phyloP scores from a whole-genome alignment of 1,284 basidiomycete genomes.

The Cutaneotrichosporon daszewskae region DNA sequence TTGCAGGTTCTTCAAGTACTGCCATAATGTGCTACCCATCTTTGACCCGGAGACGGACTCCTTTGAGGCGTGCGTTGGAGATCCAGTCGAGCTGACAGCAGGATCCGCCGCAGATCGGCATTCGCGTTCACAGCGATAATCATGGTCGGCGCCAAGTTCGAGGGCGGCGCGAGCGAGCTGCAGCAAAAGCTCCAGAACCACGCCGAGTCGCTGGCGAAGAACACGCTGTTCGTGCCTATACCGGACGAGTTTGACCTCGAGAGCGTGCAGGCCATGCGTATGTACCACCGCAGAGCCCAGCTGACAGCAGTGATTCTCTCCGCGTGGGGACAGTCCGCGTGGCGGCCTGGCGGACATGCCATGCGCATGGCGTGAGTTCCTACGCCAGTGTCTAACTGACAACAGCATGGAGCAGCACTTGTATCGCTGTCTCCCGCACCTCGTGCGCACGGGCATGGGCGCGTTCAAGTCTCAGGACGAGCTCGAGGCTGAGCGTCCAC shows the following conservation, averaged over 20 bases:
- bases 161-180: slow-evolving; percentile 51
- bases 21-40: slow-evolving; percentile 76
- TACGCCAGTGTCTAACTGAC: too few relatives aligned
- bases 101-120: slow-evolving; percentile 27
- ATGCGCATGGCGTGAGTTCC: slow-evolving; percentile 89
- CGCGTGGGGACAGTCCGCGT: slow-evolving; percentile 34
- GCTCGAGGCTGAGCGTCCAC: slow-evolving; percentile 61
- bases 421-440: slow-evolving; percentile 76
- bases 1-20: slow-evolving; percentile 77
- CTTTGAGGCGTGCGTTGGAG: too few relatives aligned
- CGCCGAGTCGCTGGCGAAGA: slow-evolving; percentile 67
- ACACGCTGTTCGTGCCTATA: slow-evolving; percentile 76
- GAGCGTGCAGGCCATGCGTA: slow-evolving; percentile 81
- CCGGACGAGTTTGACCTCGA: slow-evolving; percentile 55
- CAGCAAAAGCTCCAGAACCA: slow-evolving; percentile 54
- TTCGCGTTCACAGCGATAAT: slow-evolving; percentile 62
- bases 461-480: slow-evolving; percentile 53
- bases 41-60: slow-evolving; percentile 71
- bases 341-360: slow-evolving; percentile 56
- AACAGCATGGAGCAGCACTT: slow-evolving; percentile 73
- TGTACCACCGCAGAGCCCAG: slow-evolving; percentile 15
- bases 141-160: slow-evolving; percentile 75
- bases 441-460: slow-evolving; percentile 64
- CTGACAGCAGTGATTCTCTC: slow-evolving; percentile 28
- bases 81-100: too few relatives aligned